These are phyloP conservation scores for Macrocystidia cucumis DNA, from an alignment of 1,284 basidiomycete species.

Conservation along the genomic window DNA sequence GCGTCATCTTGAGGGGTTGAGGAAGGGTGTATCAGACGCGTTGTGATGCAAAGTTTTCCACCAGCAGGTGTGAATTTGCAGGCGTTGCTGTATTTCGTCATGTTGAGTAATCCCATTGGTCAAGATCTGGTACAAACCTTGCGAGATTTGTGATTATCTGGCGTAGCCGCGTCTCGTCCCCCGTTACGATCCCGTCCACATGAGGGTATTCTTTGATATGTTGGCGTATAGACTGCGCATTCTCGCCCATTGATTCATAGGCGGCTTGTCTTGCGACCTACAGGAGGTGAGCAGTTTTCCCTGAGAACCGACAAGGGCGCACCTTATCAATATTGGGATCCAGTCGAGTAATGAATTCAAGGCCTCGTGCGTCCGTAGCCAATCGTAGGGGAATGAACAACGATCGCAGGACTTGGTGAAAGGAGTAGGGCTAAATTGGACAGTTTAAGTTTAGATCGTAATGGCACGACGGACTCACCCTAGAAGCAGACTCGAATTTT, in stretches of 20 bases:
- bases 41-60: conserved; percentile 55
- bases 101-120: not conserved
- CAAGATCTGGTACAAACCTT: conserved; percentile 35
- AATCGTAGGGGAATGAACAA: conserved; percentile 72
- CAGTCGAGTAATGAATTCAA: conserved; percentile 63
- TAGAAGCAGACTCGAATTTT: conserved; percentile 64
- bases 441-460: conserved; percentile 3
- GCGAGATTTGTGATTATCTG: conserved; percentile 78
- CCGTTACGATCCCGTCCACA: conserved; percentile 61
- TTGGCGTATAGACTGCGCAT: conserved; percentile 27
- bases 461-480: conserved; percentile 23
- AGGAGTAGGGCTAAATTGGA: conserved; percentile 58
- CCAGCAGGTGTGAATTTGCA: conserved; percentile 78
- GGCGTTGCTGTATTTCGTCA: conserved; percentile 41
- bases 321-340: conserved; percentile 73
- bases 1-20: conserved; percentile 16
- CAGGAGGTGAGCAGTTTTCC: not conserved
- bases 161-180: conserved; percentile 74
- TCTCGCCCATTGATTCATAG: conserved; percentile 50
- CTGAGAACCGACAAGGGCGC: conserved; percentile 11
- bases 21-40: conserved; percentile 45
- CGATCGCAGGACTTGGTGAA: conserved; percentile 78
- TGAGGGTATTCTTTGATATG: conserved; percentile 35
- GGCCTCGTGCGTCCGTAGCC: conserved; percentile 64
- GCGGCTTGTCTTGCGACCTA: conserved; percentile 48